Percentiles rank a stretch among this genome's conserved stretches.
These are phyloP conservation scores for Suillus luteus DNA, from an alignment of 768 basidiomycete species.

Conservation along the genomic window DNA sequence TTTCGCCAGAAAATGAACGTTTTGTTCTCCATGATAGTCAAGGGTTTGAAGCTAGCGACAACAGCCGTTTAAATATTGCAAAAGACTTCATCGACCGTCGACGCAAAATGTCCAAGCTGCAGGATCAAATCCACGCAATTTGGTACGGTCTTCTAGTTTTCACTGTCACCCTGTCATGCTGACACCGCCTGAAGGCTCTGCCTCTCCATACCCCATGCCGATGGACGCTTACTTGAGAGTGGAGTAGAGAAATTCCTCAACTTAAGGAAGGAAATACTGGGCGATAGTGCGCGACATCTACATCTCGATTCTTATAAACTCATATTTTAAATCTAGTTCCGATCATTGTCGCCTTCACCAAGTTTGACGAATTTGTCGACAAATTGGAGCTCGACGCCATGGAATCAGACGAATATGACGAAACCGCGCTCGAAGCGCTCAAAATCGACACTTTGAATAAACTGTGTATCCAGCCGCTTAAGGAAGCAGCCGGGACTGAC, in stretches of 20 bases:
- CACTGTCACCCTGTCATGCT: background rate
- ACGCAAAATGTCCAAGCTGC: slow-evolving; percentile 13
- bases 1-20: slow-evolving; percentile 16
- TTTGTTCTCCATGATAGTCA: slow-evolving; percentile 22
- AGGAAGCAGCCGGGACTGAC: slow-evolving; percentile 4
- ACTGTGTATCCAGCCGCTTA: slow-evolving; percentile 11
- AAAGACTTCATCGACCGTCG: slow-evolving; percentile 16
- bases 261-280: slow-evolving; percentile 6
- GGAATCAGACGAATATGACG: background rate
- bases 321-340: slow-evolving; percentile 6
- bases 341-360: slow-evolving; percentile 14
- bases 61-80: slow-evolving; percentile 3
- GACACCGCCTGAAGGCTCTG: slow-evolving; percentile 6
- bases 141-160: slow-evolving; percentile 12
- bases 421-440: slow-evolving; percentile 2
- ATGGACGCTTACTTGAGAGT: slow-evolving; percentile 12
- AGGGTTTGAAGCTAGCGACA: slow-evolving; percentile 18
- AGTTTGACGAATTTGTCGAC: slow-evolving; percentile 5
- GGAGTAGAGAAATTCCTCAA: slow-evolving; percentile 7
- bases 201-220: slow-evolving; percentile 10
- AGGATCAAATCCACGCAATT: slow-evolving; percentile 19
- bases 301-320: background rate
- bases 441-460: slow-evolving; percentile 3
- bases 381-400: slow-evolving; percentile 7
- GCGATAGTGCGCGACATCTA: slow-evolving; percentile 5